Evolutionary conservation across 2,329 filamentous ascomycete genomes (phyloP), one percentile per base, ranked within the genome.

Genomic region (Orbilia ellipsospora): DNA sequence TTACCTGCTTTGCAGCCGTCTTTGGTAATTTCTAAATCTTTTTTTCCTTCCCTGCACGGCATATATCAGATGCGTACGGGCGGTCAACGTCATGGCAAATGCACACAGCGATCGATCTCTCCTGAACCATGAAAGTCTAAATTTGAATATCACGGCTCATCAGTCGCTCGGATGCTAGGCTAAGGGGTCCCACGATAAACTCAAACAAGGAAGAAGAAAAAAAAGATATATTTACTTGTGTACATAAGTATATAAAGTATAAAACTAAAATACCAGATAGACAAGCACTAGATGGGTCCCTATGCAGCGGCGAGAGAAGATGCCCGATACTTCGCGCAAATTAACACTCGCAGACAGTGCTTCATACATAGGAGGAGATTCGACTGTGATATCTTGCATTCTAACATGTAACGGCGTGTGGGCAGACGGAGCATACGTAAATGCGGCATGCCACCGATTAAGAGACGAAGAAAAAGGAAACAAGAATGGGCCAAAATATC

Each of bases 401-500:
- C 72, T 75, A 75, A 69, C 72, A 75, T 60, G 65, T 69, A 75
- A 75, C 63, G 72, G 72, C 72, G 57, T 31, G 28, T 69, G 59
- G 62, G 60, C 44, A 52, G 45, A 45, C 44, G 18, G 40, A 56
- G 52, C 31, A 6, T 36, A 69, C 51, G 54, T 54, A 54, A 63
- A 44, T 68, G 70, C 63, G 64, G 64, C 70, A 68, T 64, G 64
- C 60, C 67, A 72, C 45, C 45, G n/a, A 18, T 15, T 13, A 48
- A 48, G 31, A 36, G 7, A 23, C 2, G 16, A 48, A 44, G 59
- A 63, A 65, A 72, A 65, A 65, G 60, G 63, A 59, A 74, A 44
- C 57, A 23, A 57, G 63, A 63, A 74, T 68, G 63, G 28, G 20
- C 64, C 65, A 62, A 63, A 60, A 68, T 64, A 60, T 75, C 57